Evolutionary conservation across 2,329 filamentous ascomycete genomes (phyloP).

Genomic region (Colletotrichum tamarilloi): DNA sequence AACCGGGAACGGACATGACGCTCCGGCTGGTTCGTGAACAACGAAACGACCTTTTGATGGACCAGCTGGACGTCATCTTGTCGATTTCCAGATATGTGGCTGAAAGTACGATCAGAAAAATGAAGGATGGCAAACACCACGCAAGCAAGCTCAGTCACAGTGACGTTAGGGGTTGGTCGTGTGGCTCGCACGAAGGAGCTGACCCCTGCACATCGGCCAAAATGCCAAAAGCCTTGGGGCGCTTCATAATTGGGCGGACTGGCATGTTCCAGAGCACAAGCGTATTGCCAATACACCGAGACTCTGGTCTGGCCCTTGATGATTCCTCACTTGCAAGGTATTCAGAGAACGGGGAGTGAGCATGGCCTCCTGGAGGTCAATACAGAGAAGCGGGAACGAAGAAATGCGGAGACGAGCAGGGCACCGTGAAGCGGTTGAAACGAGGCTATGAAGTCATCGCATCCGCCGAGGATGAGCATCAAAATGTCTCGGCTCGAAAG

Average conservation of each 20-base stretch:
- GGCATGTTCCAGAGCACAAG: neutral
- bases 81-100: conserved; percentile 6
- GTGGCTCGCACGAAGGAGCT: conserved; percentile 31
- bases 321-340: neutral
- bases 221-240: neutral
- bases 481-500: conserved; percentile 12
- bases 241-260: conserved; percentile 24
- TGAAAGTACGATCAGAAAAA: neutral
- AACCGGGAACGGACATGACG: conserved; percentile 15
- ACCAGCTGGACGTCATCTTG: conserved; percentile 16
- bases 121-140: neutral
- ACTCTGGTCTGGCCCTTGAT: conserved; percentile 5
- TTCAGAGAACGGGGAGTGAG: neutral
- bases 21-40: conserved; percentile 8
- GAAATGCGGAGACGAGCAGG: conserved; percentile 16
- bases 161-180: conserved; percentile 26
- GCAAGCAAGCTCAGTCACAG: conserved; percentile 9
- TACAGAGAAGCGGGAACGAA: neutral
- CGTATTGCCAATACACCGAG: conserved; percentile 16
- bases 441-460: conserved; percentile 34
- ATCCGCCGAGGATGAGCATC: conserved; percentile 15
- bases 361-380: neutral
- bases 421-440: conserved; percentile 25
- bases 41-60: neutral
- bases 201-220: conserved; percentile 18